Evolutionary conservation across 2,329 filamentous ascomycete species (phyloP).

Genomic region (Sclerotinia spermophila): DNA sequence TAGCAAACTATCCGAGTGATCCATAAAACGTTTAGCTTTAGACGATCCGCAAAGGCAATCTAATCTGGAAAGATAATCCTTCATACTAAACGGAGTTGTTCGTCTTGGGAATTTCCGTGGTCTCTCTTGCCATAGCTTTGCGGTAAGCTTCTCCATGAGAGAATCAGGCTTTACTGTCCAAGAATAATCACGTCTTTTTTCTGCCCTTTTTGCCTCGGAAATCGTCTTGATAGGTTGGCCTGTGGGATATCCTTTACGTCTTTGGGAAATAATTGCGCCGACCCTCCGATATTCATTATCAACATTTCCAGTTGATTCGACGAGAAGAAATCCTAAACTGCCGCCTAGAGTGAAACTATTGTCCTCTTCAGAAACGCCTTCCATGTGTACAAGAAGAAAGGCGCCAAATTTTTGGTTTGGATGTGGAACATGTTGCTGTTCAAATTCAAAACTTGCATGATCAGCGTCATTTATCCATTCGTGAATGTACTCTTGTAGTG

Average conservation of each 20-base stretch:
- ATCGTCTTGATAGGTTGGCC: neutral
- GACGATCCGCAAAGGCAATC: neutral
- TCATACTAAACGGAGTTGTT: conserved; percentile 9
- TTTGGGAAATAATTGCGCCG: conserved; percentile 10
- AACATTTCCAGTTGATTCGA: conserved; percentile 19
- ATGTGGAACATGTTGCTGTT: conserved; percentile 23
- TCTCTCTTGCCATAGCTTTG: conserved; percentile 2
- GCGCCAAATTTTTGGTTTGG: conserved; percentile 20
- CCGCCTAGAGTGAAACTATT: neutral
- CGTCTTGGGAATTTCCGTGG: conserved; percentile 1
- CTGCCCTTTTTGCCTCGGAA: conserved; percentile 5
- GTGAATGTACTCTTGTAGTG: conserved; percentile 17
- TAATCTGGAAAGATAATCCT: neutral
- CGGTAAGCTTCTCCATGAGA: neutral
- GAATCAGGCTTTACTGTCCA: conserved; percentile 1
- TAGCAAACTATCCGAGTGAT: neutral
- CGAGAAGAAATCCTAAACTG: conserved; percentile 17
- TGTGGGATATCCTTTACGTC: neutral
- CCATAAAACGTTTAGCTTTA: neutral
- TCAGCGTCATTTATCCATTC: conserved; percentile 8
- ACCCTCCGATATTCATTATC: conserved; percentile 22
- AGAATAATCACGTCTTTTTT: neutral
- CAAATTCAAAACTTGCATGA: conserved; percentile 21
- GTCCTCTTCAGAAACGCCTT: conserved; percentile 10
- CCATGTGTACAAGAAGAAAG: conserved; percentile 16